These are phyloP conservation scores for Chimonanthus salicifolius DNA, from an alignment of 164 flowering plant species.

Conservation along the genomic window DNA sequence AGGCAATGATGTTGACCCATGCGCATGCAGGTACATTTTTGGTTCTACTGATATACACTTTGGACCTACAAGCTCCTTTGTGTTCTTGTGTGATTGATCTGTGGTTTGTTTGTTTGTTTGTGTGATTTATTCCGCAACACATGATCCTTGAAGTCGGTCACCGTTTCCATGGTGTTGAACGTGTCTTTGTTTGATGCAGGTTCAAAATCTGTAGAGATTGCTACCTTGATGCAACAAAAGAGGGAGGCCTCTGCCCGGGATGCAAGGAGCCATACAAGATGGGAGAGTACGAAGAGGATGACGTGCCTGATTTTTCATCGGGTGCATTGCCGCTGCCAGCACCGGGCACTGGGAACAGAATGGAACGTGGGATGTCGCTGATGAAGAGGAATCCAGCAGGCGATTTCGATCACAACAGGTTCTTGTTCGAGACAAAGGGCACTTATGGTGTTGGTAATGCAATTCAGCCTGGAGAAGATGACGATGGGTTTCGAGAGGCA, in stretches of 20 bases:
- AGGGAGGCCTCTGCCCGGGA: slow-evolving; percentile 56
- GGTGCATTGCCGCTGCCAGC: slow-evolving; percentile 51
- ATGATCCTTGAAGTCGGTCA: background rate
- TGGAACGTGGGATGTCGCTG: slow-evolving; percentile 45
- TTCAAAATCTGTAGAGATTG: slow-evolving; percentile 77
- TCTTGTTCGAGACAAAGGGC: slow-evolving; percentile 78
- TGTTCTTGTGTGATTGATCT: background rate
- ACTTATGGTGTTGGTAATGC: slow-evolving; percentile 82
- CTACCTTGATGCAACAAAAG: slow-evolving; percentile 60
- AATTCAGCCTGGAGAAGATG: slow-evolving; percentile 43
- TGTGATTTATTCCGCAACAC: background rate
- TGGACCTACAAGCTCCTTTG: background rate
- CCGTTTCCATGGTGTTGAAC: background rate
- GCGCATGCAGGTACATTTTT: slow-evolving; percentile 46
- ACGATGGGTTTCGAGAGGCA: slow-evolving; percentile 8
- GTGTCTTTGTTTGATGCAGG: slow-evolving; percentile 19
- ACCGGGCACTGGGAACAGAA: slow-evolving; percentile 11
- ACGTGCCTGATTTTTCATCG: slow-evolving; percentile 6
- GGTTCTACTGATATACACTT: background rate
- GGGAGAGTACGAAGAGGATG: slow-evolving; percentile 42
- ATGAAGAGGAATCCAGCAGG: slow-evolving; percentile 57
- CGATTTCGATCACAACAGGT: slow-evolving; percentile 76
- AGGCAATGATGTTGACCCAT: slow-evolving; percentile 53
- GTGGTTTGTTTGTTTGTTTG: too few species aligned
- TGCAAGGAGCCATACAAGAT: slow-evolving; percentile 62